Evolutionary conservation across 2,329 filamentous ascomycete genomes (phyloP).

Genomic region (Trichoderma sp.): DNA sequence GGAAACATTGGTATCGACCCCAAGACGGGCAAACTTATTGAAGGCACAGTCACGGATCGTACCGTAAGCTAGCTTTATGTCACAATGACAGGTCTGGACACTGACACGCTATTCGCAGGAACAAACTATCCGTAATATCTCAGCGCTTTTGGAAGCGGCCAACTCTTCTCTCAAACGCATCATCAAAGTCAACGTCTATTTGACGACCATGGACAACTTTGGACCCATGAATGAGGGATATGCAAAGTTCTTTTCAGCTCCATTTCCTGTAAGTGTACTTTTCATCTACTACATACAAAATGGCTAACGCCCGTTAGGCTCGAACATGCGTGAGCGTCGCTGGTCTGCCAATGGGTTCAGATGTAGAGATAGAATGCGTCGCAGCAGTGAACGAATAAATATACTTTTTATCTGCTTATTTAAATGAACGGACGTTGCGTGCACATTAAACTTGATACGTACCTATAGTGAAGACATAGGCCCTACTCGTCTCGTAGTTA

Average conservation of each 20-base stretch:
- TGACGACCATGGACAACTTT: constrained; percentile 69
- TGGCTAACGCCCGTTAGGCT: constrained; percentile 37
- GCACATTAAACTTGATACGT: neutral
- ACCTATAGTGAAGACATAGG: neutral
- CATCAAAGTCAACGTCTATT: constrained; percentile 70
- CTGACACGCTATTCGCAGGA: constrained; percentile 37
- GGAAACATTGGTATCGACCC: constrained; percentile 63
- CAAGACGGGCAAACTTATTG: constrained; percentile 52
- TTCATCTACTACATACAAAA: neutral
- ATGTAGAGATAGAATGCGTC: constrained; percentile 69
- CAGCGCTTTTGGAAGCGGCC: constrained; percentile 62
- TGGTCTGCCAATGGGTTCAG: constrained; percentile 69
- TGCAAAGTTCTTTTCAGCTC: constrained; percentile 52
- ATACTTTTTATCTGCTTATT: neutral
- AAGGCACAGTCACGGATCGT: constrained; percentile 57
- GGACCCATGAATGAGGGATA: constrained; percentile 61
- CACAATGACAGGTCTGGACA: too few relatives aligned
- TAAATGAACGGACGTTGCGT: neutral
- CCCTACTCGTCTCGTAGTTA: neutral
- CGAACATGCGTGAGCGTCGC: constrained; percentile 75
- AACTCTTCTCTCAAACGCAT: constrained; percentile 63
- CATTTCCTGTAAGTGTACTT: constrained; percentile 49
- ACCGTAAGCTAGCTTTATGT: neutral
- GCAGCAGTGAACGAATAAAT: constrained; percentile 21
- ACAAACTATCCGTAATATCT: constrained; percentile 62